These are phyloP conservation scores for Lactuca sativa DNA, from an alignment of 129 eudicot genomes.

Conservation along the genomic window DNA sequence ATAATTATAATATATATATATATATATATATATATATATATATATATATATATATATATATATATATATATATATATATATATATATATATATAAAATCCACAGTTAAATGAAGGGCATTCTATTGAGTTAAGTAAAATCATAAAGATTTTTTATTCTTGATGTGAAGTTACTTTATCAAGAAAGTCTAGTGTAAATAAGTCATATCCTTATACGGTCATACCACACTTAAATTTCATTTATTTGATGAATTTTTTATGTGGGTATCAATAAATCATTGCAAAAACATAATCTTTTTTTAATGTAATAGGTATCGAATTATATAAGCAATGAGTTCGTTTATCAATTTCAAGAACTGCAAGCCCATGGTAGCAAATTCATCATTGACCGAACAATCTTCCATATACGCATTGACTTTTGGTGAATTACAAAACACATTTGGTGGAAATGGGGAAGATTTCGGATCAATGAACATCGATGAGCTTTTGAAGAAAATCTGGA, in stretches of 20 bases:
- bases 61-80: background rate
- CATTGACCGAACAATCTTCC: conserved; percentile 52
- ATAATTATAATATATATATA: background rate
- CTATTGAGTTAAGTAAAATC: conserved; percentile 15
- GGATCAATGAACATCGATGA: conserved; percentile 92
- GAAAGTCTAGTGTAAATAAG: conserved; percentile 9
- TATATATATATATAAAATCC: background rate
- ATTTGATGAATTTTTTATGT: conserved; percentile 16
- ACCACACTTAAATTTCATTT: background rate
- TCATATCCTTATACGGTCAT: background rate
- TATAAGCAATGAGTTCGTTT: conserved; percentile 52
- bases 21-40: background rate
- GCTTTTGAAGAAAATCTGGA: conserved; percentile 72
- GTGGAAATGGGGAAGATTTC: conserved; percentile 61
- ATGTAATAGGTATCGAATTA: conserved; percentile 22
- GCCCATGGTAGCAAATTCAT: conserved; percentile 31
- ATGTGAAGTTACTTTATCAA: conserved; percentile 6
- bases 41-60: background rate
- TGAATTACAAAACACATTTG: conserved; percentile 60
- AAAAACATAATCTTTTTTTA: conserved; percentile 12
- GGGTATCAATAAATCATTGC: conserved; percentile 14
- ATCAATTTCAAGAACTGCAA: conserved; percentile 51
- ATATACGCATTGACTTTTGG: conserved; percentile 58
- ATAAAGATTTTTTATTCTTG: conserved; percentile 19
- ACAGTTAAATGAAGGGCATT: conserved; percentile 13